Evolutionary conservation across 768 basidiomycete genomes (phyloP), one percentile per base, ranked within the genome.

Genomic region (Podaxis sp.): DNA sequence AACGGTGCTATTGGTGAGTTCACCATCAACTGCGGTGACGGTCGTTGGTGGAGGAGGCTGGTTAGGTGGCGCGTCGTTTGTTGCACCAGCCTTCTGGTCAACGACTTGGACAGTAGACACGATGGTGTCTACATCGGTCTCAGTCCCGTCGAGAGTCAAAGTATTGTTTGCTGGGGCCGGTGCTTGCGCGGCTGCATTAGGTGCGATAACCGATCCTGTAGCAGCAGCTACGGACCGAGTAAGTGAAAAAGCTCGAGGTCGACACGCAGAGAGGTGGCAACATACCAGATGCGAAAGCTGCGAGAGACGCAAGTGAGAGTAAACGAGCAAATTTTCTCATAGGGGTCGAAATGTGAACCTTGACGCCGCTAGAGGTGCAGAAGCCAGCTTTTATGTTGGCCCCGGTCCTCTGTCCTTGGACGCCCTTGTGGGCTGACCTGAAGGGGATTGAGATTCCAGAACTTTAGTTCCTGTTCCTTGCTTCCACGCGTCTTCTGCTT

Each of bases 1-100:
- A 28, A 54, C 48, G 6, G 67, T 57, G 28, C 67, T 64, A 4
- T 69, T 69, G 7, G 74, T 71, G 22, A 82, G 64, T 30, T 71
- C 58, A 7, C 82, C 82, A 66, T 83, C 81, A 40, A 82, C 64
- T 2, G 80, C 81, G 36, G 81, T 82, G 58, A 84, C 71, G 1
- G 66, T 64, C 0, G 79, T 81, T 2, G 72, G 69, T 0, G 74
- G 67, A 30, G 77, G 70, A 15, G 79, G 77, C 6, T 72, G 71
- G 61, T 78, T 66, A 0, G 81, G 80, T 0, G 66, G 69, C 1
- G 68, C 62, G 36, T 70, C 69, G 33, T 66, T 66, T 2, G 64
- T 63, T 0, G 77, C 75, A 3, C 77, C 75, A 2, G 69, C 60
- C 64, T 81, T 81, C 69, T 81, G 80, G 66, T 79, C 70, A 33